Evolutionary conservation across 2,329 filamentous ascomycete species (phyloP).

Genomic region (Clathrospora elynae): DNA sequence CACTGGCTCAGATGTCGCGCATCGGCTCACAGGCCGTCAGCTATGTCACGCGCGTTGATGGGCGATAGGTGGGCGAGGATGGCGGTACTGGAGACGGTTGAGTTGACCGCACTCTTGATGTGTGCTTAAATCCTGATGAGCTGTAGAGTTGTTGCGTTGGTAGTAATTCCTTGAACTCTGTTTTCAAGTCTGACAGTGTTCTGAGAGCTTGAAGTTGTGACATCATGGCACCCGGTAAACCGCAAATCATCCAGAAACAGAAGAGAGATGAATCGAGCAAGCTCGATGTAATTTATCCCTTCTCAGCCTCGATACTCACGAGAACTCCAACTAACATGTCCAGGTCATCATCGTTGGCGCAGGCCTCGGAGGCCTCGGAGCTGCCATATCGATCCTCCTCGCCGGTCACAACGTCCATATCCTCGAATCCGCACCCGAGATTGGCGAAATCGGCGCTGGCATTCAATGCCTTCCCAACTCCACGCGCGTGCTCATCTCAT

Average conservation of each 20-base stretch:
- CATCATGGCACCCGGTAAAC: constrained; percentile 36
- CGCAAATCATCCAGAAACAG: constrained; percentile 34
- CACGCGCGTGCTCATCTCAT: constrained; percentile 54
- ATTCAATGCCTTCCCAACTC: constrained; percentile 59
- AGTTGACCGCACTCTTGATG: constrained; percentile 10
- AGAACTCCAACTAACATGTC: neutral
- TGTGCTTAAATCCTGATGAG: constrained; percentile 6
- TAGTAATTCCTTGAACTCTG: neutral
- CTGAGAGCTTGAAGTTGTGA: constrained; percentile 12
- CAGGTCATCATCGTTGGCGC: constrained; percentile 60
- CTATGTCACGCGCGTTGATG: constrained; percentile 15
- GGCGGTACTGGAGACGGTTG: constrained; percentile 18
- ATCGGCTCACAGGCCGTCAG: constrained; percentile 11
- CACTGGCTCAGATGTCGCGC: constrained; percentile 5
- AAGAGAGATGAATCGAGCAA: constrained; percentile 29
- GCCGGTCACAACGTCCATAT: constrained; percentile 56
- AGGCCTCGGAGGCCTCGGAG: constrained; percentile 60
- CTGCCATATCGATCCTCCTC: constrained; percentile 55
- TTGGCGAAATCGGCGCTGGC: constrained; percentile 58
- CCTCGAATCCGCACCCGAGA: constrained; percentile 55
- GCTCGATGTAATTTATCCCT: constrained; percentile 30
- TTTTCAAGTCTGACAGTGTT: neutral
- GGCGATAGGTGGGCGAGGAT: constrained; percentile 32
- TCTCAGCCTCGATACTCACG: too few species aligned
- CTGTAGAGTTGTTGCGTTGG: neutral